phyloP scores from a whole-genome alignment of 1,284 basidiomycete species.

The Termitomyces sp. region DNA sequence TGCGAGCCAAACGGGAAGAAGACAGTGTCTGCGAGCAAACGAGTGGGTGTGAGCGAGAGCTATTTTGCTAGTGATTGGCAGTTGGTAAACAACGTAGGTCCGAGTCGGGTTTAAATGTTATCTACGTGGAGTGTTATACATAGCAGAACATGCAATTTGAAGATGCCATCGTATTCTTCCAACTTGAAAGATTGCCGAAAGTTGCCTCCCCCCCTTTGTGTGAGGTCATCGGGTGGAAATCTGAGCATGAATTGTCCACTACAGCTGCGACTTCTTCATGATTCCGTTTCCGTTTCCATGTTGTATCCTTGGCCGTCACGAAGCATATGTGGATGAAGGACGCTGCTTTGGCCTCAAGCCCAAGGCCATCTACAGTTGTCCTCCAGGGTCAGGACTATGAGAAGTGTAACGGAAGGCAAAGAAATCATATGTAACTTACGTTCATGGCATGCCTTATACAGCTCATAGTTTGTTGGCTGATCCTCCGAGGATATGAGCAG shows the following conservation, averaged over 20 bases:
- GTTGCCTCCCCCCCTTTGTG: not conserved
- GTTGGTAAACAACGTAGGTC: not conserved
- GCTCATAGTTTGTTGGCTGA: not conserved
- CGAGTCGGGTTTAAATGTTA: not conserved
- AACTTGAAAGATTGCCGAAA: not conserved
- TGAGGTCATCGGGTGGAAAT: not conserved
- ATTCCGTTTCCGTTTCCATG: not conserved
- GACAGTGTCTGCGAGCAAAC: not conserved
- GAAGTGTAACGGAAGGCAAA: not conserved
- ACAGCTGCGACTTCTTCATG: not conserved
- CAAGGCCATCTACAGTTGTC: no score
- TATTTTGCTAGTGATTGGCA: not conserved
- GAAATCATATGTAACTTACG: not conserved
- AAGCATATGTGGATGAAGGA: not conserved
- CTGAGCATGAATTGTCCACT: not conserved
- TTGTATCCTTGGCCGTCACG: not conserved
- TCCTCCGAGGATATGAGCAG: slow-evolving; percentile 2
- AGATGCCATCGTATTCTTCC: no score
- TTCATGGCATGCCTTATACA: not conserved
- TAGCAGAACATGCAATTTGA: no score
- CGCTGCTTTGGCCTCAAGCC: not conserved
- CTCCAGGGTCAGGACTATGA: no score
- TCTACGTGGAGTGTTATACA: no score
- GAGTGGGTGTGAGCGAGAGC: not conserved
- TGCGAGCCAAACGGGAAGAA: slow-evolving; percentile 6